These are phyloP conservation scores for Fusarium heterosporum DNA, from an alignment of 2,329 filamentous ascomycete species.

Conservation along the genomic window DNA sequence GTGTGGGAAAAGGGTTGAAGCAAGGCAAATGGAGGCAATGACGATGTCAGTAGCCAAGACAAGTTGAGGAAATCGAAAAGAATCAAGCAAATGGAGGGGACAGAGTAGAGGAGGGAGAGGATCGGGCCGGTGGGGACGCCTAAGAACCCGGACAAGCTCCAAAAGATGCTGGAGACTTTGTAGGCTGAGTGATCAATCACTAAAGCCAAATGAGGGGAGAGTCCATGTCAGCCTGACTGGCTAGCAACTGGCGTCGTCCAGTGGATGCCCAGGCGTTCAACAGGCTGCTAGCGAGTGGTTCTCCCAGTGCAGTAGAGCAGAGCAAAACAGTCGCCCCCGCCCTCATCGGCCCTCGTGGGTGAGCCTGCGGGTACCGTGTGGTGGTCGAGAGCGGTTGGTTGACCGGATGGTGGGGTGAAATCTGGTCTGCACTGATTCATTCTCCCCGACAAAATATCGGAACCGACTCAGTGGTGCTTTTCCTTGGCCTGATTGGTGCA, in stretches of 20 bases:
- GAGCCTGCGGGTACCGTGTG: slow-evolving; percentile 37
- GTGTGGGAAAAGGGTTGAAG: slow-evolving; percentile 15
- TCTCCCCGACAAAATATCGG: slow-evolving; percentile 48
- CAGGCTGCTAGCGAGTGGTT: slow-evolving; percentile 40
- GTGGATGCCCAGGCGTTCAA: slow-evolving; percentile 40
- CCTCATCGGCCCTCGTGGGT: slow-evolving; percentile 37
- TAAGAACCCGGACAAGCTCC: slow-evolving; percentile 33
- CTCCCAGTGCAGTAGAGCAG: slow-evolving; percentile 14
- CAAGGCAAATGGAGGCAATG: slow-evolving; percentile 38
- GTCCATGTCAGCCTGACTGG: slow-evolving; percentile 44
- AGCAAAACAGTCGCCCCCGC: slow-evolving; percentile 28
- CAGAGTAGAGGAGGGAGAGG: slow-evolving; percentile 40
- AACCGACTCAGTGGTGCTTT: slow-evolving; percentile 43
- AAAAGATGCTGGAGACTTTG: slow-evolving; percentile 30
- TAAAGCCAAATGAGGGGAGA: slow-evolving; percentile 32
- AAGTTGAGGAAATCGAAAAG: slow-evolving; percentile 42
- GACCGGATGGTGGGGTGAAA: slow-evolving; percentile 34
- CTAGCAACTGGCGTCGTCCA: slow-evolving; percentile 36
- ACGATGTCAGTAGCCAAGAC: slow-evolving; percentile 42
- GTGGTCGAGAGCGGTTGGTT: slow-evolving; percentile 31
- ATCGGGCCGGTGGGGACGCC: slow-evolving; percentile 42
- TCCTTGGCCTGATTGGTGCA: slow-evolving; percentile 36
- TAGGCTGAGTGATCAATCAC: slow-evolving; percentile 30
- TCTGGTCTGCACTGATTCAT: slow-evolving; percentile 34
- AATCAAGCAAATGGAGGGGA: slow-evolving; percentile 44